Conservation (phyloP, 2,329 filamentous ascomycete genomes). For the Thermochaetoides dissita region DNA sequence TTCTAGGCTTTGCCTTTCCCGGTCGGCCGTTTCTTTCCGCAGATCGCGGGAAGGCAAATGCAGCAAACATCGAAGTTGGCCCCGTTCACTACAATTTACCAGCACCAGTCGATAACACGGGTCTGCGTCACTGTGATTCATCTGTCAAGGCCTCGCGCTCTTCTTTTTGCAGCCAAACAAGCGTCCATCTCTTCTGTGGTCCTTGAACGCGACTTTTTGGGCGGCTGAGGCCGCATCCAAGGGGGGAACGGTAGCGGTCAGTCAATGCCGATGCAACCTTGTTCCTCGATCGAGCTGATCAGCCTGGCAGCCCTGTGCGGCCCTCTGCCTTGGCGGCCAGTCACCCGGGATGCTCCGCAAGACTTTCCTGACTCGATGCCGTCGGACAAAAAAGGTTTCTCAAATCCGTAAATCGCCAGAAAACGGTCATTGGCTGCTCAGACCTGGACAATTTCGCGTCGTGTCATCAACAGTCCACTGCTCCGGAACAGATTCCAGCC, state of each 20-base stretch:
- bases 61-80: neutral
- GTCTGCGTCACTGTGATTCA: too few species aligned
- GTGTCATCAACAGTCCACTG: conserved; percentile 4
- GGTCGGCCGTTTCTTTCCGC: conserved; percentile 4
- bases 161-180: neutral
- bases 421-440: conserved; percentile 2
- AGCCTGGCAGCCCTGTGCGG: neutral
- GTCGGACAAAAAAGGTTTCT: neutral
- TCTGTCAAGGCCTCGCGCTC: too few species aligned
- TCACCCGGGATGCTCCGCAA: neutral
- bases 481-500: neutral
- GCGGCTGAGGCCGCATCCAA: too few species aligned
- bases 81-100: too few species aligned
- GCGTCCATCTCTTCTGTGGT: neutral
- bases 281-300: neutral
- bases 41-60: neutral
- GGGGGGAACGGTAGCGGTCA: too few species aligned
- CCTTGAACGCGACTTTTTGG: neutral
- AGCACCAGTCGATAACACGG: too few species aligned
- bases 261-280: too few species aligned
- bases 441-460: conserved; percentile 8
- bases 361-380: neutral
- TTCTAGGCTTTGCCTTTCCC: neutral
- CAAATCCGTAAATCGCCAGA: neutral
- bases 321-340: neutral